Evolutionary conservation across 148 eudicot genomes (phyloP).

Genomic region (Rhododendron williamsianum): DNA sequence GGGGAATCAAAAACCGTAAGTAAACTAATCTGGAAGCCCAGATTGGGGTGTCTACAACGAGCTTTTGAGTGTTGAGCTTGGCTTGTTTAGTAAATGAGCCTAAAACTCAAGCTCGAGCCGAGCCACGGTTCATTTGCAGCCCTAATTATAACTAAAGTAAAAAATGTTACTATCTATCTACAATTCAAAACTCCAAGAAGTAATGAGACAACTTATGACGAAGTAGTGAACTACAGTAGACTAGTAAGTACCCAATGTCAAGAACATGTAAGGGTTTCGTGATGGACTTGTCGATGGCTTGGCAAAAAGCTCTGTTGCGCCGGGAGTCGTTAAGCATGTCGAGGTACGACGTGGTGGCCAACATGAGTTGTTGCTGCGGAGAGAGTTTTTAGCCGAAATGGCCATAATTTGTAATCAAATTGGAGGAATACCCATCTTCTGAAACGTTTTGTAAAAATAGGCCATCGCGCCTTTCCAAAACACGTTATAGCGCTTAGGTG

Average conservation of each 20-base stretch:
- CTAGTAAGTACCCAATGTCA: slow-evolving; percentile 65
- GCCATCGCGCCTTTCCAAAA: too few relatives aligned
- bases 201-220: background rate
- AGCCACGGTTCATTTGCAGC: background rate
- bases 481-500: too few relatives aligned
- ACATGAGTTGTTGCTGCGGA: slow-evolving; percentile 22
- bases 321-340: slow-evolving; percentile 79
- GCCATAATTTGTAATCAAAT: too few relatives aligned
- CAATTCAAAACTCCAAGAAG: background rate
- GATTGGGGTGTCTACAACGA: too few relatives aligned
- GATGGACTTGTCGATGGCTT: slow-evolving; percentile 65
- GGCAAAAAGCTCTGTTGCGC: slow-evolving; percentile 60
- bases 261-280: slow-evolving; percentile 62
- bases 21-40: too few relatives aligned
- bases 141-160: background rate
- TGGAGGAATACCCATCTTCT: too few relatives aligned
- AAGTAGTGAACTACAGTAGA: background rate
- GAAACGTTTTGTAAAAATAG: too few relatives aligned
- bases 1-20: too few relatives aligned
- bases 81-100: background rate
- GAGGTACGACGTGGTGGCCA: slow-evolving; percentile 69
- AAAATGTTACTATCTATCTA: background rate
- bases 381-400: background rate
- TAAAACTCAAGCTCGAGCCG: background rate
- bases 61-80: background rate